phyloP scores from a whole-genome alignment of 805 yeast species.

The Cyberlindnera xylosilytica region DNA sequence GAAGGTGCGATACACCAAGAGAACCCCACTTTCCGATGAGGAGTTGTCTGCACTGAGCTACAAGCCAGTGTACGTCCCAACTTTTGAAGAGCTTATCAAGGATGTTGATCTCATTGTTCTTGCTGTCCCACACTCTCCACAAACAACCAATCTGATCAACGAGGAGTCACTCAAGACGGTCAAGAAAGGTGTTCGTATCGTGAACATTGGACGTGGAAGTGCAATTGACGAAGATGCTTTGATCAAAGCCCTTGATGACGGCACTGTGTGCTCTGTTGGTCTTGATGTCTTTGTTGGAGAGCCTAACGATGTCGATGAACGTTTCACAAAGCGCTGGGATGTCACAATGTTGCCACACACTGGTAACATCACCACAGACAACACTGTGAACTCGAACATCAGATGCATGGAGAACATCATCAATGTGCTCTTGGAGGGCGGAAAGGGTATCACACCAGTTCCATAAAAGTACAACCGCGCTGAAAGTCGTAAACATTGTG shows the following conservation, averaged over 20 bases:
- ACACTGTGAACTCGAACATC: conserved; percentile 48
- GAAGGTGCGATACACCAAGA: conserved; percentile 60
- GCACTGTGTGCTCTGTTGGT: conserved; percentile 63
- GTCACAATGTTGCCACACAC: conserved; percentile 63
- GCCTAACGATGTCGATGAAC: conserved; percentile 45
- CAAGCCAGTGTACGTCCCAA: conserved; percentile 39
- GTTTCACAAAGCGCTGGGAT: conserved; percentile 53
- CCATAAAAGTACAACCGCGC: no score
- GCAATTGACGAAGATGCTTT: conserved; percentile 63
- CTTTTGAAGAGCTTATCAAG: conserved; percentile 42
- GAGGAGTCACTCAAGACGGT: conserved; percentile 42
- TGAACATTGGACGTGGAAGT: conserved; percentile 74
- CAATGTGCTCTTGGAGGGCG: conserved; percentile 22
- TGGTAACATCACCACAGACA: conserved; percentile 64
- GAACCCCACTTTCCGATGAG: conserved; percentile 39
- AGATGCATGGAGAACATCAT: conserved; percentile 51
- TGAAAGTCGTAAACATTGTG: no score
- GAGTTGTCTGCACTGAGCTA: conserved; percentile 40
- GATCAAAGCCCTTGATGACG: conserved; percentile 53
- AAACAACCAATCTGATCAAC: conserved; percentile 55
- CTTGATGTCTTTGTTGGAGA: conserved; percentile 70
- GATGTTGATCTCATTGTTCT: conserved; percentile 56
- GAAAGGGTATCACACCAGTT: conserved; percentile 17
- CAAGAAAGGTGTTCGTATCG: conserved; percentile 54
- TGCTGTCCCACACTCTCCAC: conserved; percentile 62